Percentiles rank a stretch among this genome's conserved stretches.
These are phyloP conservation scores for Cytospora piceae DNA, from an alignment of 2,329 filamentous ascomycete genomes.

Conservation along the genomic window DNA sequence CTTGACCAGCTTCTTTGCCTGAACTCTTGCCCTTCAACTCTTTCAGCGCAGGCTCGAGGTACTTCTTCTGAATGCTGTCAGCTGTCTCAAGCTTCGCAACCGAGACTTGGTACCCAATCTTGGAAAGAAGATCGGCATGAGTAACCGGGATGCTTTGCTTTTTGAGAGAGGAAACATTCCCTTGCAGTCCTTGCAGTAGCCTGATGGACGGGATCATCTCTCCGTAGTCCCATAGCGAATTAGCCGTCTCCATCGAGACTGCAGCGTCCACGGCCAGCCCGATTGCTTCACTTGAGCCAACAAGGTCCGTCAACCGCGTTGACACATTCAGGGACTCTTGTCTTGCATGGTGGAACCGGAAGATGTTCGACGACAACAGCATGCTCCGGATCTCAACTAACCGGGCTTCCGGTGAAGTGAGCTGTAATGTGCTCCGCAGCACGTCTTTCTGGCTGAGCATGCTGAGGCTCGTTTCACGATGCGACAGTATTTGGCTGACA, in stretches of 20 bases:
- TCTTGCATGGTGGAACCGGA: constrained; percentile 76
- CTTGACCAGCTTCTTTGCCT: constrained; percentile 77
- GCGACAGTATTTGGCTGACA: constrained; percentile 79
- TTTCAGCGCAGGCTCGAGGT: constrained; percentile 81
- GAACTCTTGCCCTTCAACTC: constrained; percentile 72
- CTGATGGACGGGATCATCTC: constrained; percentile 87
- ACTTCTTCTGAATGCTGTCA: constrained; percentile 84
- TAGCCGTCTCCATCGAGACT: constrained; percentile 80
- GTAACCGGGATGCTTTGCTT: constrained; percentile 74
- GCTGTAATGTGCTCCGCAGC: constrained; percentile 62
- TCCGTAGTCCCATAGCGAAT: constrained; percentile 91
- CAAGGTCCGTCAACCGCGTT: constrained; percentile 78
- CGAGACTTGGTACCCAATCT: constrained; percentile 85
- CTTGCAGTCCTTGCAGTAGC: constrained; percentile 77
- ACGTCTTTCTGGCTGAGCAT: constrained; percentile 72
- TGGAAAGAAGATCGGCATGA: constrained; percentile 79
- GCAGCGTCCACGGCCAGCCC: constrained; percentile 78
- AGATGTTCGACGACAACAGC: constrained; percentile 73
- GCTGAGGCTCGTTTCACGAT: constrained; percentile 80
- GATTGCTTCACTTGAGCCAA: constrained; percentile 68
- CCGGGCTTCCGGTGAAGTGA: constrained; percentile 67
- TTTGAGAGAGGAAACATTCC: constrained; percentile 59
- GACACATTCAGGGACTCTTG: constrained; percentile 88
- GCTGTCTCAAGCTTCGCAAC: constrained; percentile 90
- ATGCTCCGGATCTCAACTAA: constrained; percentile 78